Evolutionary conservation across 352 stramenopile species (phyloP).

Genomic region (Pythium apleroticum): DNA sequence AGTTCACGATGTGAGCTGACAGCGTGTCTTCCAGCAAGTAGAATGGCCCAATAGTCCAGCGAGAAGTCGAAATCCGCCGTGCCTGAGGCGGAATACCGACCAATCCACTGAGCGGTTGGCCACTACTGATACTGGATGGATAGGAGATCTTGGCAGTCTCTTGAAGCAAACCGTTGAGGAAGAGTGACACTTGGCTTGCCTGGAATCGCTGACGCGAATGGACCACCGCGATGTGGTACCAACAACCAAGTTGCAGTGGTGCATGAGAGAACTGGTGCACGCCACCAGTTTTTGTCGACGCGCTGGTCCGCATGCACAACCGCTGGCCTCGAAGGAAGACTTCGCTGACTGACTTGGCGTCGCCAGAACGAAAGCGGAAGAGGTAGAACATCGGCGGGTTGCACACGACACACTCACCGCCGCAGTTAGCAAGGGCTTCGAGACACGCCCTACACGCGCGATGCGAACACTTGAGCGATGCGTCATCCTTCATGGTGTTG

Average conservation of each 20-base stretch:
- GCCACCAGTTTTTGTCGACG: slow-evolving; percentile 26
- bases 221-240: slow-evolving; percentile 59
- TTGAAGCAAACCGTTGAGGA: slow-evolving; percentile 62
- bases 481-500: slow-evolving; percentile 44
- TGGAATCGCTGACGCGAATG: slow-evolving; percentile 73
- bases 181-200: slow-evolving; percentile 58
- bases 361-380: slow-evolving; percentile 65
- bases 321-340: slow-evolving; percentile 61
- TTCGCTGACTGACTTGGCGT: slow-evolving; percentile 70
- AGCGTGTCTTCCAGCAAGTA: slow-evolving; percentile 67
- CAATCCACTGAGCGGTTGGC: slow-evolving; percentile 57
- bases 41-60: slow-evolving; percentile 59
- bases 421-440: slow-evolving; percentile 50
- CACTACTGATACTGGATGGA: slow-evolving; percentile 47
- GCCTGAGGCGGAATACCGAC: slow-evolving; percentile 60
- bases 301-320: slow-evolving; percentile 66
- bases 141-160: slow-evolving; percentile 74
- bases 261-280: slow-evolving; percentile 59
- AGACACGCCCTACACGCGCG: slow-evolving; percentile 52
- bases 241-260: slow-evolving; percentile 36
- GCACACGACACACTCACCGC: slow-evolving; percentile 69
- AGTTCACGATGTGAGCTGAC: slow-evolving; percentile 47
- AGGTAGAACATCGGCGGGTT: slow-evolving; percentile 76
- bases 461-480: slow-evolving; percentile 70
- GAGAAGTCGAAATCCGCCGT: slow-evolving; percentile 35